These are phyloP conservation scores for Plasmodium inui DNA, from an alignment of 169 alveolate genomes.

Conservation along the genomic window DNA sequence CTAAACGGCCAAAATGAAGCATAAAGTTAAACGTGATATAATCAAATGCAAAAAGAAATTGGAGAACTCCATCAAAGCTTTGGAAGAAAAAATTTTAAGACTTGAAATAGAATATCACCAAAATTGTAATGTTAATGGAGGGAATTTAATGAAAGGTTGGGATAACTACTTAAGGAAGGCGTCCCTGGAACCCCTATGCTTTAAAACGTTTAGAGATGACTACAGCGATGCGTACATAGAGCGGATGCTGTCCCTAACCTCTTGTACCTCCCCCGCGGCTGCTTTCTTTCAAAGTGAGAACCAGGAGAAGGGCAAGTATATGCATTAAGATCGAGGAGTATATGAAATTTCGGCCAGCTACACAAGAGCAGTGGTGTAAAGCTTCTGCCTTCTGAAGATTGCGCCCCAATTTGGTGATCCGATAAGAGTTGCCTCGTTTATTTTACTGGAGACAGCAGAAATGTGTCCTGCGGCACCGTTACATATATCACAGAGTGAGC, in stretches of 20 bases:
- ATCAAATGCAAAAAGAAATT: constrained; percentile 65
- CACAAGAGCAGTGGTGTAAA: neutral
- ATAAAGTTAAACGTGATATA: constrained; percentile 69
- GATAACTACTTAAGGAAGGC: constrained; percentile 53
- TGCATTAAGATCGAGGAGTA: neutral
- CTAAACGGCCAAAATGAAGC: constrained; percentile 34
- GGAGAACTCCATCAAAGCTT: constrained; percentile 65
- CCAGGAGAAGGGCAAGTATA: neutral
- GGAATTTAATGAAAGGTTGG: constrained; percentile 72
- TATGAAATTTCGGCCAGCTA: neutral
- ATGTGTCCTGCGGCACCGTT: neutral
- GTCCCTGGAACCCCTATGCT: constrained; percentile 53
- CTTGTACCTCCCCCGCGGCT: constrained; percentile 65
- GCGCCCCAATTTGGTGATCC: neutral
- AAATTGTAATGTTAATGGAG: constrained; percentile 73
- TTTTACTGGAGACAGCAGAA: neutral
- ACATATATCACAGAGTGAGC: neutral
- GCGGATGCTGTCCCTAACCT: constrained; percentile 69
- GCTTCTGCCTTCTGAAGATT: neutral
- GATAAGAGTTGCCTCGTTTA: neutral
- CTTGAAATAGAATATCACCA: constrained; percentile 71
- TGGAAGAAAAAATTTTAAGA: constrained; percentile 74
- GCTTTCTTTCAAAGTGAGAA: constrained; percentile 24
- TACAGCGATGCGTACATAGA: constrained; percentile 40
- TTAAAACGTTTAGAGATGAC: constrained; percentile 71